phyloP scores from a whole-genome alignment of 2,329 filamentous ascomycete species.

The Scedosporium aurantiacum region DNA sequence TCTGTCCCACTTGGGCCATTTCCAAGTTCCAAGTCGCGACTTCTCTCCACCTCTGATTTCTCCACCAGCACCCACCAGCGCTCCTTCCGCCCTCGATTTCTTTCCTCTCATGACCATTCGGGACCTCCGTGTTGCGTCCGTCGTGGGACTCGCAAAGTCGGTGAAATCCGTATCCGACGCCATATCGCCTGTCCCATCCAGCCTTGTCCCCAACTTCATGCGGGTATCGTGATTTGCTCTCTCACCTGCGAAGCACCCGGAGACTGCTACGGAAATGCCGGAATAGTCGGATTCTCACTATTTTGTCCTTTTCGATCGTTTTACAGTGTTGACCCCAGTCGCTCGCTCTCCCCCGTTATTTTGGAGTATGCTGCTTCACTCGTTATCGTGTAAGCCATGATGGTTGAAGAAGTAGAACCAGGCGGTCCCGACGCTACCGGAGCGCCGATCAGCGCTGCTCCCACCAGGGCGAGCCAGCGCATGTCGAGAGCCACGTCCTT shows the following conservation, averaged over 20 bases:
- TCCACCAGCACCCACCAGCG: background rate
- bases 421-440: background rate
- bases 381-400: background rate
- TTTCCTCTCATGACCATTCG: background rate
- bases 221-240: background rate
- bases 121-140: background rate
- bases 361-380: background rate
- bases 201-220: background rate
- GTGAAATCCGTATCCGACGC: background rate
- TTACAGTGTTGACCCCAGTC: background rate
- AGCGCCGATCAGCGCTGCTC: background rate
- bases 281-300: background rate
- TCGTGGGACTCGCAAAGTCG: background rate
- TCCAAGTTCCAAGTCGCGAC: background rate
- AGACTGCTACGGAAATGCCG: background rate
- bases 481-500: background rate
- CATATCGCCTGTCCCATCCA: background rate
- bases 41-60: background rate
- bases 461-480: background rate
- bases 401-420: conserved; percentile 1
- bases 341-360: background rate
- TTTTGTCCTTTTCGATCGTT: background rate
- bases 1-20: background rate
- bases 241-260: background rate
- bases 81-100: background rate